Conservation (phyloP, 345 rosid genomes). For the Barbarea vulgaris region DNA sequence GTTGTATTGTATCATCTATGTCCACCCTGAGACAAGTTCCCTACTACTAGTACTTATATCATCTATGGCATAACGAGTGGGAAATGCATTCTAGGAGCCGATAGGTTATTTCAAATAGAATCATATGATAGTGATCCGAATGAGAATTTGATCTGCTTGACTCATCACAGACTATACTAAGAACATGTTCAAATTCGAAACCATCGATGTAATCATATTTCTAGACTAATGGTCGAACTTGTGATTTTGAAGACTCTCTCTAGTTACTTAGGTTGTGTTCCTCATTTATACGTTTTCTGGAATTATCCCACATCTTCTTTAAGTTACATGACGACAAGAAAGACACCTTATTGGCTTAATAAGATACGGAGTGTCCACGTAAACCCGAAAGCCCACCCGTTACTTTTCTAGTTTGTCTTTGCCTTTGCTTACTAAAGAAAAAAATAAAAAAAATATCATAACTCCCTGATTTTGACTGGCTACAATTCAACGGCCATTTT, state of each 20-base stretch:
- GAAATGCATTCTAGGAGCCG: background rate
- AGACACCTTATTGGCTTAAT: background rate
- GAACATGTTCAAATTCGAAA: background rate
- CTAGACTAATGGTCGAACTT: background rate
- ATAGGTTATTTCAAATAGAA: background rate
- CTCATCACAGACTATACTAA: background rate
- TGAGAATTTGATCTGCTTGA: background rate
- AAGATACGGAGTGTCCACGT: slow-evolving; percentile 26
- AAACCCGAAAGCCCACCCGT: slow-evolving; percentile 37
- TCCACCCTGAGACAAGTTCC: background rate
- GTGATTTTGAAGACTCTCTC: background rate
- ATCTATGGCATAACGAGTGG: background rate
- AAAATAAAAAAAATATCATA: slow-evolving; percentile 9
- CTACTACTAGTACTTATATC: background rate
- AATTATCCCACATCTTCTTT: background rate
- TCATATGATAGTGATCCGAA: background rate
- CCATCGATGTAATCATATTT: background rate
- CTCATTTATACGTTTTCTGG: background rate
- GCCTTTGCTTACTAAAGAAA: slow-evolving; percentile 25
- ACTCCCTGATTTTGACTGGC: slow-evolving; percentile 40
- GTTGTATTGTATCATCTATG: background rate
- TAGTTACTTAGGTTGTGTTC: background rate
- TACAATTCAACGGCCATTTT: slow-evolving; percentile 43
- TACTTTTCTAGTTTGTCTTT: slow-evolving; percentile 36
- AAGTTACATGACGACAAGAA: slow-evolving; percentile 18